Base-by-base conservation (phyloP, 129 eudicot species). In the Pulicaria dysenterica region DNA sequence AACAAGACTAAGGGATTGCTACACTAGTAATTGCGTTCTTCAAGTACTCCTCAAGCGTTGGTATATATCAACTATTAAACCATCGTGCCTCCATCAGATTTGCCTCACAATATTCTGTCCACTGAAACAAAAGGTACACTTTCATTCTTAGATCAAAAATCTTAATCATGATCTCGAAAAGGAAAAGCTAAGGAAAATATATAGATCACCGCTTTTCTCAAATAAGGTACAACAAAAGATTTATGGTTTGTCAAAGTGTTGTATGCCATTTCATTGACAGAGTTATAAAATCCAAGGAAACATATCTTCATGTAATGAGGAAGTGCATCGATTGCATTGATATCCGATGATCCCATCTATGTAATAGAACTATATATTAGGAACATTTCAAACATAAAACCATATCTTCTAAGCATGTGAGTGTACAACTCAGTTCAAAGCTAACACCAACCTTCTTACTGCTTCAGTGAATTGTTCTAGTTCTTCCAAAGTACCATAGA, bases 301-400 rank as follows among this genome's bases (percentile, higher is more conserved):
- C 89, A 84, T 34, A 53, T 77, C 65, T 50, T 78, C 65, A 84
- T 73, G 40, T 80, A 80, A 13, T 77, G 68, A 58, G 89, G 86
- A 14, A 85, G 84, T 11, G 67, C 64, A 1, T 75, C 31, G 6
- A 69, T 68, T 50, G 64, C 78, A 6, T 63, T 73, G 5, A 73
- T 51, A 9, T 73, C 80, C 88, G 85, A 84, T 60, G 85, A 9
- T 73, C 80, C 88, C 88, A 84, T 60, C 88, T 84, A 58, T 31
- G 36, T 24, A 58, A 58, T 34, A 10, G 15, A 34, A 4, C 10
- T 31, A 58, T 58, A 58, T 58, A 42, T 58, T 3, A 58, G 2
- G 10, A 10, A 58, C 15, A 57, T 34, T 41, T 11, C 14, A 58
- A 31, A 48, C 24, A 31, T 15, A 31, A 58, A 34, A 58, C 40